Base-by-base conservation (phyloP, 305 asterid genomes). In the Ajuga reptans region DNA sequence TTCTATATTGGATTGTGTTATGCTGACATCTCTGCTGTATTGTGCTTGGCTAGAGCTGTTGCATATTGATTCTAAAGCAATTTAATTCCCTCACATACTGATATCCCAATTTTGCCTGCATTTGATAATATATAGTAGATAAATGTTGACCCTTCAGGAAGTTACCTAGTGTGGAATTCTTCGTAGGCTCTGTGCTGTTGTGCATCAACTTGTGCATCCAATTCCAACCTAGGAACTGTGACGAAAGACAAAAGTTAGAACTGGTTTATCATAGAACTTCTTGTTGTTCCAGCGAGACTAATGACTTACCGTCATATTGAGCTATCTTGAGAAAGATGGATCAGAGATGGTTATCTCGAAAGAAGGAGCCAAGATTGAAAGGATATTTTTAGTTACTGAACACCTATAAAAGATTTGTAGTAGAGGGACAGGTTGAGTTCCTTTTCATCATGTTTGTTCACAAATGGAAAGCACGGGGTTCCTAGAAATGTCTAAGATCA, bases 221-320 rank as follows among this genome's bases (percentile, higher is more conserved):
- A 64, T 86, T 83, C 95, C 95, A 89, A 64, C 87, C 92, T 72
- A 84, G 83, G 76, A 89, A 81, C 96, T 89, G 92, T 73, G 76
- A 76, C 69, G 75, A 60, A 76, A 63, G 68, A 64, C 31, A 49
- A 62, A 74, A 66, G 81, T 81, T 64, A 82, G 77, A 69, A 70
- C 39, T 31, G 37, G 27, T 65, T 70, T 72, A n/a, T 71, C 24
- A 6, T 1, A 24, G 36, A 9, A 65, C 66, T 75, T 64, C 47
- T 33, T 72, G 64, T 55, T 31, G 42, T 65, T 49, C 69, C 65
- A 74, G 71, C 42, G 64, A 46, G 63, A 57, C 54, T 64, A 76
- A 69, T 47, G 73, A 83, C 92, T 79, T 57, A 84, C 97, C 84
- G 85, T 85, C 95, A 86, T 90, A 73, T 76, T 79, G 74, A 79